A percentile compares a stretch with the other conserved stretches of the same genome.
Conservation (phyloP, 352 stramenopile species). For the Pythium biforme region DNA sequence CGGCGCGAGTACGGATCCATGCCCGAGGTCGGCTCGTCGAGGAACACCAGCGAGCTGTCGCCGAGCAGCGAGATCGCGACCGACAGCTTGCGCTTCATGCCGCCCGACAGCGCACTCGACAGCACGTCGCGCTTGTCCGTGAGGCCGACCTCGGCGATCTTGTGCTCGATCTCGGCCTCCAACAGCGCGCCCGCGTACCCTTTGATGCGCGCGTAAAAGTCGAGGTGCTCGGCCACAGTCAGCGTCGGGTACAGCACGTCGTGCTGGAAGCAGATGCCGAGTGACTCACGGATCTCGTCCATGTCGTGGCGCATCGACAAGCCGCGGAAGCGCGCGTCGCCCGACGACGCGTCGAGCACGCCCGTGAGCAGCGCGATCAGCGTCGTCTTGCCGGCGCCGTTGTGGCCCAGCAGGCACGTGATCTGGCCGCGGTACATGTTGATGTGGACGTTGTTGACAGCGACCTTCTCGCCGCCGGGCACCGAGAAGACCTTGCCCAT, state of each 20-base stretch:
- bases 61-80: constrained; percentile 82
- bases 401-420: constrained; percentile 93
- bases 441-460: constrained; percentile 67
- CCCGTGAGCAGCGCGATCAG: constrained; percentile 81
- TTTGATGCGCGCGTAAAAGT: constrained; percentile 49
- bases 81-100: constrained; percentile 85
- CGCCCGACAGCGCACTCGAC: constrained; percentile 51
- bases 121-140: constrained; percentile 36
- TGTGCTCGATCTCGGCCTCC: constrained; percentile 18
- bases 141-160: constrained; percentile 41
- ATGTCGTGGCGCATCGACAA: constrained; percentile 45
- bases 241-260: constrained; percentile 60
- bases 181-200: constrained; percentile 26
- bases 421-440: constrained; percentile 91
- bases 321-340: constrained; percentile 36
- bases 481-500: constrained; percentile 55
- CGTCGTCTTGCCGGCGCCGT: constrained; percentile 92
- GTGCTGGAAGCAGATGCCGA: constrained; percentile 56
- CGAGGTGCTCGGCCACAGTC: constrained; percentile 53
- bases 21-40: constrained; percentile 27
- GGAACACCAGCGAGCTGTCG: constrained; percentile 30
- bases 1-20: constrained; percentile 52
- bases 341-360: constrained; percentile 37
- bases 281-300: constrained; percentile 44
- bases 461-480: constrained; percentile 56